Conservation (phyloP, 345 rosid species). For the Clausena lansium region DNA sequence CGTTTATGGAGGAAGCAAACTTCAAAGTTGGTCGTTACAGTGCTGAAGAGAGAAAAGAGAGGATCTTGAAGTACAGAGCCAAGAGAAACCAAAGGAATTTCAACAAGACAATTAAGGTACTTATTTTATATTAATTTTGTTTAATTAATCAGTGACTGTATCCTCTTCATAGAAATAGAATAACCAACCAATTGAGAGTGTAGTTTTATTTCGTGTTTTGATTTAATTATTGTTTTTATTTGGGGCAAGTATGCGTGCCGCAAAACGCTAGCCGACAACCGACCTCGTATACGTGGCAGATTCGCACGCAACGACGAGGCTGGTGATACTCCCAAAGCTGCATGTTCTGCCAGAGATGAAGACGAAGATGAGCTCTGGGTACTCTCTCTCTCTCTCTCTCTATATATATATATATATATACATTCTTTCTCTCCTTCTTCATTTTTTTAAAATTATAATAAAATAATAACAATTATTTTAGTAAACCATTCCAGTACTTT, state of each 20-base stretch:
- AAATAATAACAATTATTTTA: not conserved
- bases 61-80: slow-evolving; percentile 86
- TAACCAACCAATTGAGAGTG: not conserved
- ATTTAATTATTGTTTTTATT: not conserved
- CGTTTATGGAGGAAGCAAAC: slow-evolving; percentile 53
- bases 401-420: not conserved
- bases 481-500: not conserved
- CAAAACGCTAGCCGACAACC: slow-evolving; percentile 89
- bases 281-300: slow-evolving; percentile 94
- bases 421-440: too few relatives aligned
- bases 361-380: slow-evolving; percentile 75
- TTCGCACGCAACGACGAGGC: slow-evolving; percentile 88
- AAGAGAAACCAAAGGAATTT: slow-evolving; percentile 87
- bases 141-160: too few relatives aligned
- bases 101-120: slow-evolving; percentile 90
- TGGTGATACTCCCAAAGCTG: slow-evolving; percentile 53
- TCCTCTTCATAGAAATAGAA: too few relatives aligned
- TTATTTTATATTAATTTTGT: not conserved
- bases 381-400: not conserved
- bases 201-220: not conserved
- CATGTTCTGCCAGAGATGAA: slow-evolving; percentile 55
- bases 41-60: slow-evolving; percentile 83
- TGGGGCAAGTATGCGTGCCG: slow-evolving; percentile 78
- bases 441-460: too few relatives aligned
- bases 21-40: slow-evolving; percentile 77